Percentiles rank a stretch among this genome's conserved stretches.
These are phyloP conservation scores for Trichophyton schoenleinii DNA, from an alignment of 2,329 filamentous ascomycete species.

Conservation along the genomic window DNA sequence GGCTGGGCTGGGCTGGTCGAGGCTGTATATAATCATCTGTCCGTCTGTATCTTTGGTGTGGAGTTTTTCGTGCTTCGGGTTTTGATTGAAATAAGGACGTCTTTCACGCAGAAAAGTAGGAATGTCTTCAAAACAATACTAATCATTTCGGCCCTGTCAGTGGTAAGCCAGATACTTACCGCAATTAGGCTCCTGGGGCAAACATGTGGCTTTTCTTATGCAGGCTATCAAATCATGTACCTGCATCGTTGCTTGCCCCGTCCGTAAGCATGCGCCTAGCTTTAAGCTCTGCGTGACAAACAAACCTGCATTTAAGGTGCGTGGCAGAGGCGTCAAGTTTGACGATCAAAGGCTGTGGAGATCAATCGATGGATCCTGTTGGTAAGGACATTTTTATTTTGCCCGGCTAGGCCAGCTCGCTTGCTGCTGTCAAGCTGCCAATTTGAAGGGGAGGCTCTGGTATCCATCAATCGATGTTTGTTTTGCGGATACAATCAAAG, in stretches of 20 bases:
- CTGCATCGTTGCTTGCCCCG: background rate
- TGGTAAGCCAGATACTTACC: background rate
- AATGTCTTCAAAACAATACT: background rate
- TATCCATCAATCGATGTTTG: background rate
- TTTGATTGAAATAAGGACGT: constrained; percentile 1
- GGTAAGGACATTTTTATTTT: too few relatives aligned
- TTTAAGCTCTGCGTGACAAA: background rate
- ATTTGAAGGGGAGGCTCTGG: too few relatives aligned
- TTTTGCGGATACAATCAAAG: background rate
- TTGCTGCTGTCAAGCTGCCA: too few relatives aligned
- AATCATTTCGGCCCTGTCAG: background rate
- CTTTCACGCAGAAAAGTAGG: background rate
- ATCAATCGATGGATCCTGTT: background rate
- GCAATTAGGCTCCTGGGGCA: background rate
- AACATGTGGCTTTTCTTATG: background rate
- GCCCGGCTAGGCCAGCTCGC: too few relatives aligned
- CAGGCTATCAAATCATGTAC: background rate
- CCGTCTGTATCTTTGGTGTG: background rate
- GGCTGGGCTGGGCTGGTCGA: background rate
- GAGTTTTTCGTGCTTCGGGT: background rate
- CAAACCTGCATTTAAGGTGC: background rate
- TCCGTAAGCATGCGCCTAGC: background rate
- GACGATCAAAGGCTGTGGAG: background rate
- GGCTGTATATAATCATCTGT: background rate
- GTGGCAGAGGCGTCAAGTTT: background rate